These are phyloP conservation scores for Akanthomyces lecanii DNA, from an alignment of 2,329 filamentous ascomycete species.

Conservation along the genomic window DNA sequence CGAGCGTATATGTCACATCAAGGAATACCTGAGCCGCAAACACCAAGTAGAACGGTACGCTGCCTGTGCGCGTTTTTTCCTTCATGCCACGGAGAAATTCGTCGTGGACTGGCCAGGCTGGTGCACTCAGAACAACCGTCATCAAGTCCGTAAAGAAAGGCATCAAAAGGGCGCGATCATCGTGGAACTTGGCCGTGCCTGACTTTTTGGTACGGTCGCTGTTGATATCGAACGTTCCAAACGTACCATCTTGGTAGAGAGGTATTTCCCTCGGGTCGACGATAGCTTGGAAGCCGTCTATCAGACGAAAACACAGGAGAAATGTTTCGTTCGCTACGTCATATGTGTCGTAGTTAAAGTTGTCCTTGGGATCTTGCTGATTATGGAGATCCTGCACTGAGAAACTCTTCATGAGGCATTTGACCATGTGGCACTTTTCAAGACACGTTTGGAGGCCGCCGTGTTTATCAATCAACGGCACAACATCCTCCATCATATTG, in stretches of 20 bases:
- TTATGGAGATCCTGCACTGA: background rate
- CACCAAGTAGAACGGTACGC: constrained; percentile 25
- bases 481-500: constrained; percentile 18
- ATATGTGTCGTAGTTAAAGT: constrained; percentile 22
- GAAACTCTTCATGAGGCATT: background rate
- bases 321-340: constrained; percentile 26
- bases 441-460: background rate
- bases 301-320: constrained; percentile 22
- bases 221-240: constrained; percentile 28
- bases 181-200: constrained; percentile 28
- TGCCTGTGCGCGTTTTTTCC: constrained; percentile 26
- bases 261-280: constrained; percentile 21
- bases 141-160: constrained; percentile 23
- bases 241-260: constrained; percentile 22
- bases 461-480: background rate
- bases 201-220: constrained; percentile 28
- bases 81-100: constrained; percentile 27
- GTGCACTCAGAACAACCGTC: constrained; percentile 11
- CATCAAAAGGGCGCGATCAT: constrained; percentile 32
- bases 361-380: constrained; percentile 23
- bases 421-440: background rate
- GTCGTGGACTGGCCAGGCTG: constrained; percentile 26
- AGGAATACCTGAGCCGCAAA: constrained; percentile 32
- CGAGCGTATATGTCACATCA: constrained; percentile 21
- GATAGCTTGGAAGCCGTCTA: constrained; percentile 22